A percentile compares a stretch with the other conserved stretches of the same genome.
phyloP scores from a whole-genome alignment of 108 stramenopile species.

The Epipyxis sp. region DNA sequence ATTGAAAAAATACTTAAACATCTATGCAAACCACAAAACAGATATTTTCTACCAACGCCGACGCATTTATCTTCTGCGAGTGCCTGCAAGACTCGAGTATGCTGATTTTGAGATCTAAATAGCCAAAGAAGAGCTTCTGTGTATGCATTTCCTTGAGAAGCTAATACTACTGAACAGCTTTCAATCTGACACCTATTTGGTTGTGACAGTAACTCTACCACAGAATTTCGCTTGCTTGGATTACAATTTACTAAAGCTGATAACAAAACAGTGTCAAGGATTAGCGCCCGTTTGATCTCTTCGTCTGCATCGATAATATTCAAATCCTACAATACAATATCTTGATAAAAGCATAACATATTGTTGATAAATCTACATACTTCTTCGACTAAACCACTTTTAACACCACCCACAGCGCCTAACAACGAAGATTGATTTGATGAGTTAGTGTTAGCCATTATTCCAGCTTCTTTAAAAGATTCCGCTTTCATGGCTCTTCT shows the following conservation, averaged over 20 bases:
- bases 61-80: constrained; percentile 49
- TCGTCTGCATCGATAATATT: constrained; percentile 13
- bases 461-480: neutral
- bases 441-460: no score
- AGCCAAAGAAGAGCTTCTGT: constrained; percentile 54
- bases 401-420: no score
- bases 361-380: no score
- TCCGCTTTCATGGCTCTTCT: constrained; percentile 9
- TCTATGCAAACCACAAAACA: neutral
- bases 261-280: constrained; percentile 10
- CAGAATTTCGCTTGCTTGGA: neutral
- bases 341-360: no score
- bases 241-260: constrained; percentile 11
- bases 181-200: constrained; percentile 37
- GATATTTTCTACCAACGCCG: no score
- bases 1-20: neutral
- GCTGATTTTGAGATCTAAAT: constrained; percentile 47
- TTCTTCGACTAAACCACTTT: no score
- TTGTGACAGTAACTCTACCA: neutral
- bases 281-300: neutral
- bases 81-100: constrained; percentile 41
- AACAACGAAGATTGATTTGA: no score
- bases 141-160: constrained; percentile 44
- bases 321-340: no score
- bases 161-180: constrained; percentile 46